Evolutionary conservation across 306 rosid genomes (phyloP).

Genomic region (Glycine soja): DNA sequence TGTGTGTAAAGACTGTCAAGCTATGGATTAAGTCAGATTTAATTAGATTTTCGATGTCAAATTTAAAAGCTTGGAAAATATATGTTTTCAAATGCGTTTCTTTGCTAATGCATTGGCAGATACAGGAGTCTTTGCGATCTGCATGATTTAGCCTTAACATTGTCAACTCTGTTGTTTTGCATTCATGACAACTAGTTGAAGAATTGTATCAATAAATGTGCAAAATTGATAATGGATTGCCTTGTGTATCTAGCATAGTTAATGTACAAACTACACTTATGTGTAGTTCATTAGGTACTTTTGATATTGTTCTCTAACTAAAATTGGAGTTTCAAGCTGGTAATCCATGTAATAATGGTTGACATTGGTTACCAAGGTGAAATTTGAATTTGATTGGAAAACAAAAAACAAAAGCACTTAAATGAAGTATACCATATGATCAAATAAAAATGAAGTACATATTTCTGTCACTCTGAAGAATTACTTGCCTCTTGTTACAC

Average conservation of each 20-base stretch:
- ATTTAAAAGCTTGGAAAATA: conserved; percentile 19
- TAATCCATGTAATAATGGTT: background rate
- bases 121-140: conserved; percentile 22
- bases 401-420: background rate
- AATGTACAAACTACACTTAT: background rate
- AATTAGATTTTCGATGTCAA: conserved; percentile 23
- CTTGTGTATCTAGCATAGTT: background rate
- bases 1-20: conserved; percentile 29
- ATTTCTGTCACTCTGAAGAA: conserved; percentile 24
- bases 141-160: conserved; percentile 23
- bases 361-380: background rate
- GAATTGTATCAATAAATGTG: background rate
- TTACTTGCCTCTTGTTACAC: conserved; percentile 1
- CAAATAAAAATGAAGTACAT: conserved; percentile 20
- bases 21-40: conserved; percentile 13
- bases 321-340: background rate
- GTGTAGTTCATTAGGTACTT: background rate
- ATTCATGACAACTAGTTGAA: conserved; percentile 20
- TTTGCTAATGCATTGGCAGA: conserved; percentile 17
- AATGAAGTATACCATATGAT: background rate
- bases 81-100: conserved; percentile 17
- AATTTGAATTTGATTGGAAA: background rate
- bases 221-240: background rate
- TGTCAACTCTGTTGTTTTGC: conserved; percentile 21
- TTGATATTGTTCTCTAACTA: background rate